Base-by-base conservation (phyloP, 1,284 basidiomycete genomes). In the Anthracocystis setariae region DNA sequence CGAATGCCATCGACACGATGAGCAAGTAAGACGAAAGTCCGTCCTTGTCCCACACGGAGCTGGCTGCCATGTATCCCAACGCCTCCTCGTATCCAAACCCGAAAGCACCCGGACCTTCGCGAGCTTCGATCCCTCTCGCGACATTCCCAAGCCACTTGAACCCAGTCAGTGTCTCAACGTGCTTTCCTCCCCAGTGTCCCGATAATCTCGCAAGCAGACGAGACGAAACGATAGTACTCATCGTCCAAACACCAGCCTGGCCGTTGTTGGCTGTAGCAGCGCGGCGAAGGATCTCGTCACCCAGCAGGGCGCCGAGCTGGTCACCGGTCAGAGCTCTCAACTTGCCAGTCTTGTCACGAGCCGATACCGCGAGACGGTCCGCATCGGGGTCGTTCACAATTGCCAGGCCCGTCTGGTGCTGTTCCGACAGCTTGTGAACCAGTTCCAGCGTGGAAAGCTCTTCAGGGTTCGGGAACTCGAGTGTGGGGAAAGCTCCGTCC, bases 141-240 rank as follows among this genome's bases (percentile, higher is more conserved):
- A 74, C 73, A 24, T 73, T 64, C 9, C 77, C 77, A 42, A 79
- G 75, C 77, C 77, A 79, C 59, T 79, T 79, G 77, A 79, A 79
- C 2, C 77, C 77, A 1, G 77, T 79, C 7, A 78, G 55, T 23
- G 76, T 78, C 58, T 79, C 77, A 25, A 67, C 60, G 18, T 78
- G 74, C 13, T 49, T 49, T 2, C 65, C 71, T 5, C 73, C 73
- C 46, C 58, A 67, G 38, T 59, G 49, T 2, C 60, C 57, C 0
- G 77, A 77, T 4, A 79, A 55, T 5, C 76, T 54, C 1, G 77
- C 76, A 1, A 79, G 60, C 3, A 79, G 57, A 25, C 77, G 60
- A 20, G 57, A 64, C 12, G 73, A 76, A 25, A 79, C 77, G 25
- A 79, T 77, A 29, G 77, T 79, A 51, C 62, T 74, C 21, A 77